Base-by-base conservation (phyloP, 352 stramenopile species). In the Phytophthora uliginosa region DNA sequence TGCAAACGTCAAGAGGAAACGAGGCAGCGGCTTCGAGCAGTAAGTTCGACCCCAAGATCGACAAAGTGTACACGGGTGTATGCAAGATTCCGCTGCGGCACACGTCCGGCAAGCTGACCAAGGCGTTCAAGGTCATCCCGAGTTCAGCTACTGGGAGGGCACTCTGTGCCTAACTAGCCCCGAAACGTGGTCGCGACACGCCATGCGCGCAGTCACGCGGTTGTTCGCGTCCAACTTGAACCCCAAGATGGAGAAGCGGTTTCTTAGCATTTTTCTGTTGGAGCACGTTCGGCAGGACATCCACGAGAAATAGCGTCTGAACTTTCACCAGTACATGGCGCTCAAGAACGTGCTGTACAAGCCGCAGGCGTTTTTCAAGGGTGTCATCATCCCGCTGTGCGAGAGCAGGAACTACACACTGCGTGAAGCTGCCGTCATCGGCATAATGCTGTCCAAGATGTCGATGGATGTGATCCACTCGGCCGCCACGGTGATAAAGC, bases 61-160 rank as follows among this genome's bases (percentile, higher is more conserved):
- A 99, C 33, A 94, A 99, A 72, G 96, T 99, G 31, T 99, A 99
- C 83, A 99, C 96, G 2, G 96, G 97, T 48, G 99, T 99, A 69
- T 98, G 98, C 58, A 98, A 98, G 79, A 97, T 99, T 57, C 79
- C 99, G 48, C 89, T 94, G 71, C 88, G 94, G 28, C 99, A 99
- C 86, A 99, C 96, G 51, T 97, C 95, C 5, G 98, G 98, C 54
- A 99, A 99, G 79, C 83, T 99, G 47, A 98, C 98, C 7, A 99
- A 99, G 85, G 98, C 98, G 18, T 99, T 99, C 85, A 99, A 99
- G 86, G 98, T 99, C 38, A 99, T 99, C 66, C 98, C 98, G 22
- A 98, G 95, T 77, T 99, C 54, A 97, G 88, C 68, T 99, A 99
- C 83, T 99, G 98, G 98, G 98, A 99, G 71, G 97, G 97, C 66